These are phyloP conservation scores for Trichoderma oligosporum DNA, from an alignment of 2,329 filamentous ascomycete species.

Conservation along the genomic window DNA sequence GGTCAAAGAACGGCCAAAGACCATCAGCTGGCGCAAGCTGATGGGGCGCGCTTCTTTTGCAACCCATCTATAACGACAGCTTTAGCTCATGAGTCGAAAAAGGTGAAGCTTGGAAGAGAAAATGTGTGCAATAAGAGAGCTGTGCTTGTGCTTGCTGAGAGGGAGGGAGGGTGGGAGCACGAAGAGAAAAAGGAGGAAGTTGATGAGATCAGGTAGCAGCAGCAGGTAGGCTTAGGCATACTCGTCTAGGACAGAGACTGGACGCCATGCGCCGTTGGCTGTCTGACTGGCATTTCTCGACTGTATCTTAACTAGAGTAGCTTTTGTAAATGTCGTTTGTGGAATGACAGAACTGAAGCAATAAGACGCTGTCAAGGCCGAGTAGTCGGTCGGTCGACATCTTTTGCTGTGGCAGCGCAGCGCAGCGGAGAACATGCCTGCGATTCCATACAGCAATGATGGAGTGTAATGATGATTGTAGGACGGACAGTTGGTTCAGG, in stretches of 20 bases:
- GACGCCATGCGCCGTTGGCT: conserved; percentile 52
- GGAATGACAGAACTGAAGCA: neutral
- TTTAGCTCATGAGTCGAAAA: conserved; percentile 11
- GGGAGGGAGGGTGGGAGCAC: too few relatives aligned
- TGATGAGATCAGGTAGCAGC: too few relatives aligned
- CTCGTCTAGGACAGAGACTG: conserved; percentile 62
- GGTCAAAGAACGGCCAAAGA: conserved; percentile 91
- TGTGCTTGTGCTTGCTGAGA: neutral
- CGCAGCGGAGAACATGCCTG: conserved; percentile 44
- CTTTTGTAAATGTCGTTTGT: neutral
- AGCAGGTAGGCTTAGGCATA: too few relatives aligned
- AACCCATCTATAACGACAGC: conserved; percentile 66
- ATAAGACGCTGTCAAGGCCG: conserved; percentile 9
- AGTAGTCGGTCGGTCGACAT: conserved; percentile 33
- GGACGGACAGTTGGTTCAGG: neutral
- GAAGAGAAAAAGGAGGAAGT: neutral
- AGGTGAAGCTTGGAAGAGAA: neutral
- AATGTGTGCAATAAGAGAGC: conserved; percentile 5
- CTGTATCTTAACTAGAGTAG: conserved; percentile 13
- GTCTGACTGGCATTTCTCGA: conserved; percentile 25
- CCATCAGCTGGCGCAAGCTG: conserved; percentile 91
- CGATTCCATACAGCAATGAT: conserved; percentile 35
- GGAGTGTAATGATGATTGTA: neutral
- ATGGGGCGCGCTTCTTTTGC: conserved; percentile 91
- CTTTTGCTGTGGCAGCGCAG: conserved; percentile 44